Percentiles rank a stretch among this genome's conserved stretches.
These are phyloP conservation scores for Pseudogymnoascus sp. DNA, from an alignment of 2,329 filamentous ascomycete genomes.

Conservation along the genomic window DNA sequence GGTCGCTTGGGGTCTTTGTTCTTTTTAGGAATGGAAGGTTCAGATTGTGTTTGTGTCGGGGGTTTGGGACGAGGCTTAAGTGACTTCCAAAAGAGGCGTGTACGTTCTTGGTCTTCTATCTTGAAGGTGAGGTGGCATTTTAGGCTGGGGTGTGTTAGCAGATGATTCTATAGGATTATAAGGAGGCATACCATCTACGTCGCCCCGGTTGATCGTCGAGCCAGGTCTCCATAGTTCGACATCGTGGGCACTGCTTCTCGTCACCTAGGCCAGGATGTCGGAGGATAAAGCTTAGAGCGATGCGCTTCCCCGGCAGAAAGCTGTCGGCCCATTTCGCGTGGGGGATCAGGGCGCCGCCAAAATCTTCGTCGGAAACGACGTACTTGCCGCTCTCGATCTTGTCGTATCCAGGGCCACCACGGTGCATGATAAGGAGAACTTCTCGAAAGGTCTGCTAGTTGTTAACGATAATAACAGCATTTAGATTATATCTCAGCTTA, in stretches of 20 bases:
- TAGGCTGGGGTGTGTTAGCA: not conserved
- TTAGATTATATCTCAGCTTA: not conserved
- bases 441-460: not conserved
- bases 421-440: not conserved
- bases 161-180: not conserved
- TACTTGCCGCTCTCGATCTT: slow-evolving; percentile 4
- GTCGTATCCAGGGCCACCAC: not conserved
- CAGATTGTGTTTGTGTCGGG: not conserved
- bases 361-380: not conserved
- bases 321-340: not conserved
- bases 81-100: not conserved
- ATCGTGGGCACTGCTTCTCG: not conserved
- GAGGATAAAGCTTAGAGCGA: not conserved
- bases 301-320: not conserved
- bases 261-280: not conserved
- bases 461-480: not conserved
- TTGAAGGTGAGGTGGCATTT: not conserved
- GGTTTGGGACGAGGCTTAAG: not conserved
- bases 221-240: not conserved
- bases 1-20: not conserved
- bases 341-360: not conserved
- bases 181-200: not conserved
- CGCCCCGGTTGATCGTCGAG: not conserved
- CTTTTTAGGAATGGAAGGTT: not conserved
- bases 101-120: slow-evolving; percentile 1